A percentile compares a stretch with the other conserved stretches of the same genome.
phyloP scores from a whole-genome alignment of 768 basidiomycete species.

The Tremella mesenterica region DNA sequence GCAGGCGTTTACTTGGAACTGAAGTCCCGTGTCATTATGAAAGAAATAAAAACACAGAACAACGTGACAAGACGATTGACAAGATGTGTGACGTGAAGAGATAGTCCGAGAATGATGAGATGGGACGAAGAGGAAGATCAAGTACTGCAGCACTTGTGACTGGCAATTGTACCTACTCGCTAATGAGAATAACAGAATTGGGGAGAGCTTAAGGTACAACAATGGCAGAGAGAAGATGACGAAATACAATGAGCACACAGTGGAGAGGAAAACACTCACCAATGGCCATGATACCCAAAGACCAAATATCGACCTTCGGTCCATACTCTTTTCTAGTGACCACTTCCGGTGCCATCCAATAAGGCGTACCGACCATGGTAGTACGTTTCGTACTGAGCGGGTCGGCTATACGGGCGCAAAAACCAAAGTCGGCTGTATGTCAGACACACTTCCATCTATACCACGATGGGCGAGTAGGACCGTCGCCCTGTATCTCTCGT shows the following conservation, averaged over 20 bases:
- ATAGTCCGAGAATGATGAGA: neutral
- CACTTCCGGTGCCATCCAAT: slow-evolving; percentile 98
- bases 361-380: slow-evolving; percentile 97
- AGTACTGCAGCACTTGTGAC: no score
- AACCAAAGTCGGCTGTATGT: slow-evolving; percentile 45
- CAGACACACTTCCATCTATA: no score
- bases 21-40: neutral
- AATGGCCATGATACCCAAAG: slow-evolving; percentile 94
- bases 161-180: no score
- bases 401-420: slow-evolving; percentile 46
- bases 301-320: slow-evolving; percentile 95
- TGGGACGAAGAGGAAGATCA: neutral
- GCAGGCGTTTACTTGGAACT: neutral
- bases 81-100: neutral
- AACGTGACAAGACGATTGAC: neutral
- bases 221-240: neutral
- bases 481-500: no score
- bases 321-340: slow-evolving; percentile 97
- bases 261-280: slow-evolving; percentile 41
- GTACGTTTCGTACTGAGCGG: slow-evolving; percentile 59
- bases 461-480: no score
- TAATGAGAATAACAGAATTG: neutral
- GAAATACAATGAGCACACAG: neutral
- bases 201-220: neutral
- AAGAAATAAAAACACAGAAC: neutral